Base-by-base conservation (phyloP, 495 filamentous ascomycete genomes). In the Aspergillus affinis region DNA sequence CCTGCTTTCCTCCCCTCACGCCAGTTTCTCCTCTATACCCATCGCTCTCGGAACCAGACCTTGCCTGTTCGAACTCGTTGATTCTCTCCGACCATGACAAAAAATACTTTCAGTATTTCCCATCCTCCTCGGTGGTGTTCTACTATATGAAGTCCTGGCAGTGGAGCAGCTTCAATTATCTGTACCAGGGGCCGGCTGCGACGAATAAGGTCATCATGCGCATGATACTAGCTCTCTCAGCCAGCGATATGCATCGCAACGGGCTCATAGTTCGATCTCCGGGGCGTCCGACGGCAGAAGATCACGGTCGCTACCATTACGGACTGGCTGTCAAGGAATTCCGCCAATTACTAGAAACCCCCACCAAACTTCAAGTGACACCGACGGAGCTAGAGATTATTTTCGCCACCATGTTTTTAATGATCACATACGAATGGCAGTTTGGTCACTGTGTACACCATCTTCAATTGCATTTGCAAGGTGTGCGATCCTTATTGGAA, bases 131-230 rank as follows among this genome's bases (percentile, higher is more conserved):
- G 0, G 65, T 76, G 21, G 69, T 78, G 0, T 75, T 68, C 50
- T 78, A 76, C 58, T 78, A 78, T 45, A 76, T 78, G 70, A 78
- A 78, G 59, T 61, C 68, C 32, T 78, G 74, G 74, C 58, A 69
- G 45, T 78, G 75, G 75, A 78, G 74, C 59, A 71, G 74, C 36
- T 69, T 78, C 50, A 67, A 68, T 26, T 78, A 75, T 51, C 69
- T 78, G 4, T 78, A 78, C 41, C 66, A 74, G 51, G 72, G 72
- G 1, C 74, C 74, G 0, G 74, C 75, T 3, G 56, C 67, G 13
- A 66, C 69, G 1, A 78, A 72, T 58, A 78, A 72, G 54, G 65
- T 78, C 15, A 75, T 78, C 17, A 78, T 78, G 75, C 72, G 75
- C 12, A 78, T 78, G 75, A 72, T 78, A 12, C 58, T 78, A 21